Conservation (phyloP, 495 filamentous ascomycete species). For the Bacidia rubella region DNA sequence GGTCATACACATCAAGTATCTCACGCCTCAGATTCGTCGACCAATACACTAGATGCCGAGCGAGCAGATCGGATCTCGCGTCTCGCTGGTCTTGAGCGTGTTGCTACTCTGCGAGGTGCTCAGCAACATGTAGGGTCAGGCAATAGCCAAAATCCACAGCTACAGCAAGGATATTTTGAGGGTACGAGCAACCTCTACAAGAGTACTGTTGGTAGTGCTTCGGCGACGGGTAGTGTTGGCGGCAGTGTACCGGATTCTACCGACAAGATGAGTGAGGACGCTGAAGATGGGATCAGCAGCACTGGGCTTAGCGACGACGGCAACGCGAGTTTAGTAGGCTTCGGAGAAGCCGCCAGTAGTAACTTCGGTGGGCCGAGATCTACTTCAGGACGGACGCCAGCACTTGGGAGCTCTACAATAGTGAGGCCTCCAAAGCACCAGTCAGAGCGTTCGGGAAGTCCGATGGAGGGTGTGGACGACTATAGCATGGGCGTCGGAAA, state of each 20-base stretch:
- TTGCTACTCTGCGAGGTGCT: conserved; percentile 50
- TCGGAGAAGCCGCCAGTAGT: conserved; percentile 76
- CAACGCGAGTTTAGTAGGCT: conserved; percentile 62
- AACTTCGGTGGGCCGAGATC: conserved; percentile 62
- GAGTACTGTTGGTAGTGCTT: conserved; percentile 78
- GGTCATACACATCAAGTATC: conserved; percentile 39
- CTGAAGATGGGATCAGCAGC: conserved; percentile 45
- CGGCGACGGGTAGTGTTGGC: conserved; percentile 58
- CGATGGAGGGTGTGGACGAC: conserved; percentile 22
- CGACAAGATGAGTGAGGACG: conserved; percentile 61
- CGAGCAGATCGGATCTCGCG: conserved; percentile 89
- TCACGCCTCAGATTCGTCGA: conserved; percentile 39
- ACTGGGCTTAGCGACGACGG: conserved; percentile 71
- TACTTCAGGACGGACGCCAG: conserved; percentile 12
- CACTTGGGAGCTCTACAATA: conserved; percentile 14
- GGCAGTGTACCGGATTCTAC: conserved; percentile 49
- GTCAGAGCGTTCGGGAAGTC: conserved; percentile 15
- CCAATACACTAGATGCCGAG: conserved; percentile 69
- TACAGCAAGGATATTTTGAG: conserved; percentile 55
- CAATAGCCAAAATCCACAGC: conserved; percentile 16
- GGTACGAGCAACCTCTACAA: conserved; percentile 35
- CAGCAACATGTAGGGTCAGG: conserved; percentile 15
- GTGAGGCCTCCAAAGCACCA: conserved; percentile 5
- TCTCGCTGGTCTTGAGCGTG: conserved; percentile 69
- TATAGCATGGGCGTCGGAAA: conserved; percentile 38